phyloP scores from a whole-genome alignment of 2,329 filamentous ascomycete genomes.

The Tolypocladium pustulatum region DNA sequence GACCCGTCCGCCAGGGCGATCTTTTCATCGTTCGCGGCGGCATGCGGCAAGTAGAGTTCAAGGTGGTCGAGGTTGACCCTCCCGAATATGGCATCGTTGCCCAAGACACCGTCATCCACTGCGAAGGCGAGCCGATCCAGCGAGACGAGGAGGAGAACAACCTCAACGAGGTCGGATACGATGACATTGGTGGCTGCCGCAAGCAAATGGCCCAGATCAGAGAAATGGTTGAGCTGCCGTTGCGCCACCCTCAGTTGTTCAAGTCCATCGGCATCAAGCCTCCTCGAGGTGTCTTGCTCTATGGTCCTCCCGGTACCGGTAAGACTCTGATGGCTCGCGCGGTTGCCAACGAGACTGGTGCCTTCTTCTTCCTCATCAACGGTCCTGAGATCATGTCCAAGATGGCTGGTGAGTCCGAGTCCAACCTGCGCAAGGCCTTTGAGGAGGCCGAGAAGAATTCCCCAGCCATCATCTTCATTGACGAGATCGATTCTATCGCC shows the following conservation, averaged over 20 bases:
- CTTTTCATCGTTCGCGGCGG: slow-evolving; percentile 95
- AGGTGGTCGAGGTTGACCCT: slow-evolving; percentile 96
- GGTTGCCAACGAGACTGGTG: slow-evolving; percentile 96
- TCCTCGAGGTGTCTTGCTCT: slow-evolving; percentile 92
- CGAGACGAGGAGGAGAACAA: slow-evolving; percentile 99
- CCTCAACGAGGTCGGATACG: slow-evolving; percentile 96
- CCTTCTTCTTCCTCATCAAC: slow-evolving; percentile 99
- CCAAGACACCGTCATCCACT: slow-evolving; percentile 98
- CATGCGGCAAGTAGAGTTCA: slow-evolving; percentile 99
- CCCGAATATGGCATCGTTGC: slow-evolving; percentile 98
- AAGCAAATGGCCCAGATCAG: slow-evolving; percentile 99
- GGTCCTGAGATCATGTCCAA: slow-evolving; percentile 99
- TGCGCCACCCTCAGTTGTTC: slow-evolving; percentile 96
- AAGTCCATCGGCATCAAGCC: slow-evolving; percentile 99
- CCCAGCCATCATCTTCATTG: slow-evolving; percentile 98
- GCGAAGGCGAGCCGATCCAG: slow-evolving; percentile 78
- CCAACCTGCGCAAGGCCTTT: slow-evolving; percentile 96
- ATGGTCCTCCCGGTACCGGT: slow-evolving; percentile 94
- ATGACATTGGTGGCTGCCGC: slow-evolving; percentile 97
- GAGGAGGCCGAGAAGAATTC: slow-evolving; percentile 99
- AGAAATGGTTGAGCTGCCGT: slow-evolving; percentile 93
- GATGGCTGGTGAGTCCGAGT: slow-evolving; percentile 99
- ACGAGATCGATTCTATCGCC: slow-evolving; percentile 98
- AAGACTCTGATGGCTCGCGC: slow-evolving; percentile 99
- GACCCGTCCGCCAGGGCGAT: slow-evolving; percentile 93